Percentiles rank a stretch among this genome's conserved stretches.
Evolutionary conservation across 2,329 filamentous ascomycete genomes (phyloP).

Genomic region (Paraphoma chrysanthemicola): DNA sequence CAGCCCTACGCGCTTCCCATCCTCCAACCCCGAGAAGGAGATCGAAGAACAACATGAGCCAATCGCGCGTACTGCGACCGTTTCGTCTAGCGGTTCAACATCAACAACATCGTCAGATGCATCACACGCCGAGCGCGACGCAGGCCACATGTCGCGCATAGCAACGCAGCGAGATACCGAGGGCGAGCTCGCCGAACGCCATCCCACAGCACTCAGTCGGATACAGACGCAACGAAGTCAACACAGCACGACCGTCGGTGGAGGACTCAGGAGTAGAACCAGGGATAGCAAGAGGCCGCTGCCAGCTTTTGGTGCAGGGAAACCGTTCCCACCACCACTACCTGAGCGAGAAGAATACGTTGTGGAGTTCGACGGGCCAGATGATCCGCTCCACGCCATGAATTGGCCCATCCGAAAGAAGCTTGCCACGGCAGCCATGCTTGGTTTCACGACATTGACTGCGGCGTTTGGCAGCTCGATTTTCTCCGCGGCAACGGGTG

Average conservation of each 20-base stretch:
- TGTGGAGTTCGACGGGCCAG: conserved; percentile 80
- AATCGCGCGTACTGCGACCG: conserved; percentile 66
- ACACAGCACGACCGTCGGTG: conserved; percentile 75
- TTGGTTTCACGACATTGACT: conserved; percentile 74
- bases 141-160: conserved; percentile 63
- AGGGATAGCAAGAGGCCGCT: conserved; percentile 60
- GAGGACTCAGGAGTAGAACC: conserved; percentile 54
- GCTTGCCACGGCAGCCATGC: conserved; percentile 69
- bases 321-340: conserved; percentile 73
- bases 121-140: conserved; percentile 51
- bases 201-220: conserved; percentile 72
- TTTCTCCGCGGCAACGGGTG: conserved; percentile 49
- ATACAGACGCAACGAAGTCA: conserved; percentile 76
- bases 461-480: conserved; percentile 68
- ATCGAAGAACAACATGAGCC: conserved; percentile 50
- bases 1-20: conserved; percentile 51
- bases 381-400: conserved; percentile 84
- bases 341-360: conserved; percentile 75
- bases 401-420: conserved; percentile 87
- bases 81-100: conserved; percentile 49
- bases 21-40: conserved; percentile 38
- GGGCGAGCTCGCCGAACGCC: conserved; percentile 63
- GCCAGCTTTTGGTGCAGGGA: conserved; percentile 75
- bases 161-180: conserved; percentile 66
- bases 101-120: conserved; percentile 56